phyloP scores from a whole-genome alignment of 176 grass and related monocot species.

The Hyparrhenia diplandra region DNA sequence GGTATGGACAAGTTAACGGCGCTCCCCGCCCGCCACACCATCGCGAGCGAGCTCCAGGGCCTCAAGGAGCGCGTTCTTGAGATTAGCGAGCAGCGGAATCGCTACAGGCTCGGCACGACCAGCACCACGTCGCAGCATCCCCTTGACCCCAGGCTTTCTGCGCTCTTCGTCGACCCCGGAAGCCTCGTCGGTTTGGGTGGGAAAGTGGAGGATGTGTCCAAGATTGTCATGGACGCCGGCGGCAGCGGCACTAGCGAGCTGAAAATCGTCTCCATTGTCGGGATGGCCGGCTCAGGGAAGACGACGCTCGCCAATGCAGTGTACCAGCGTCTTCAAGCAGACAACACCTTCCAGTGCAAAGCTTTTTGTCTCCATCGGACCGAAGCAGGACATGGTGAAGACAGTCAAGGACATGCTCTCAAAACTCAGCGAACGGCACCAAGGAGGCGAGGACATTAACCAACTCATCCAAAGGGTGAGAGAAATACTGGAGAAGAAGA shows the following conservation, averaged over 20 bases:
- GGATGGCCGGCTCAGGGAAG: slow-evolving; percentile 41
- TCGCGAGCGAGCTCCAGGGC: slow-evolving; percentile 28
- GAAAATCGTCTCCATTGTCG: slow-evolving; percentile 16
- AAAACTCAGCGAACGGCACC: neutral
- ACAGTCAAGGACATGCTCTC: neutral
- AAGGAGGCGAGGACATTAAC: neutral
- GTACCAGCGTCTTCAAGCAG: neutral
- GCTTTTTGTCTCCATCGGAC: slow-evolving; percentile 6
- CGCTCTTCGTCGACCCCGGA: neutral
- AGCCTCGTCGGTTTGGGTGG: slow-evolving; percentile 7
- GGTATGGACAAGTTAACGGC: neutral
- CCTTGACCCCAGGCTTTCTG: neutral
- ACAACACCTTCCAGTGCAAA: neutral
- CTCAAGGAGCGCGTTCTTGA: slow-evolving; percentile 23
- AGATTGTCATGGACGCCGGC: neutral
- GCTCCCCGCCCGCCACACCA: neutral
- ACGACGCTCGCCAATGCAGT: slow-evolving; percentile 27
- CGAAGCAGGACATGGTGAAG: neutral
- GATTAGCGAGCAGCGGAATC: slow-evolving; percentile 30
- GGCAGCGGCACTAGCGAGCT: neutral
- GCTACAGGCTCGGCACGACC: slow-evolving; percentile 11
- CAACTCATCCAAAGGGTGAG: neutral
- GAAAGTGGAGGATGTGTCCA: neutral
- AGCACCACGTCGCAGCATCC: neutral
- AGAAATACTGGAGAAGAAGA: neutral